These are phyloP conservation scores for Aspergillus chevalieri DNA, from an alignment of 2,329 filamentous ascomycete species.

Conservation along the genomic window DNA sequence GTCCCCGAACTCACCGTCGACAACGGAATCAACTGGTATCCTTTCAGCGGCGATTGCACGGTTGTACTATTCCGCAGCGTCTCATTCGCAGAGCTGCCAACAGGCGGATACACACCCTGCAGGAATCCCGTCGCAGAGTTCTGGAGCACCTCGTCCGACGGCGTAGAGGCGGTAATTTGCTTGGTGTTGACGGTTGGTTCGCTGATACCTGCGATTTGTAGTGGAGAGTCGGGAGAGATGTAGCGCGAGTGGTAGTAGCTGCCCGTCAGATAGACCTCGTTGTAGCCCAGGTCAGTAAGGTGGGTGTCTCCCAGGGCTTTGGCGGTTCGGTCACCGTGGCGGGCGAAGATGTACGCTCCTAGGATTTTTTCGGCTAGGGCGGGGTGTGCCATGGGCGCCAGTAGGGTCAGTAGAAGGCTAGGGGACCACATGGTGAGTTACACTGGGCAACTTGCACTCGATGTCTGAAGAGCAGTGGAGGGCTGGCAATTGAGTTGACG, in stretches of 20 bases:
- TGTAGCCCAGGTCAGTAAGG: slow-evolving; percentile 73
- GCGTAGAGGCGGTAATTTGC: slow-evolving; percentile 67
- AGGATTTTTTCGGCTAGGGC: slow-evolving; percentile 60
- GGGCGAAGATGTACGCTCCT: slow-evolving; percentile 79
- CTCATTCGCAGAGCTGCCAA: slow-evolving; percentile 51
- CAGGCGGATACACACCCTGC: slow-evolving; percentile 81
- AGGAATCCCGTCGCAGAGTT: slow-evolving; percentile 74
- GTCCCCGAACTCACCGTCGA: slow-evolving; percentile 54
- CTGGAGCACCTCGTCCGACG: slow-evolving; percentile 70
- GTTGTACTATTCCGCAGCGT: slow-evolving; percentile 64
- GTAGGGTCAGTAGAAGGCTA: slow-evolving; percentile 20
- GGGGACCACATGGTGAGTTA: slow-evolving; percentile 21
- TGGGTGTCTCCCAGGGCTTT: slow-evolving; percentile 66
- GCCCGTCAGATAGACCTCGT: slow-evolving; percentile 66
- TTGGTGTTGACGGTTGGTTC: slow-evolving; percentile 59
- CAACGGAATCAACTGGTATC: slow-evolving; percentile 80
- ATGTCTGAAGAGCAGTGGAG: no score
- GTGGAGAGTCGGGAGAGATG: slow-evolving; percentile 54
- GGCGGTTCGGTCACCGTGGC: slow-evolving; percentile 81
- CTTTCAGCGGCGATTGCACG: slow-evolving; percentile 63
- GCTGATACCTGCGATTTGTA: slow-evolving; percentile 61
- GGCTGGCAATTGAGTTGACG: no score
- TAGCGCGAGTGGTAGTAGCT: slow-evolving; percentile 72
- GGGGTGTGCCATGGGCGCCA: slow-evolving; percentile 15
- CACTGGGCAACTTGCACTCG: neutral